phyloP scores from a whole-genome alignment of 352 stramenopile species.

The Globisporangium paddicum region DNA sequence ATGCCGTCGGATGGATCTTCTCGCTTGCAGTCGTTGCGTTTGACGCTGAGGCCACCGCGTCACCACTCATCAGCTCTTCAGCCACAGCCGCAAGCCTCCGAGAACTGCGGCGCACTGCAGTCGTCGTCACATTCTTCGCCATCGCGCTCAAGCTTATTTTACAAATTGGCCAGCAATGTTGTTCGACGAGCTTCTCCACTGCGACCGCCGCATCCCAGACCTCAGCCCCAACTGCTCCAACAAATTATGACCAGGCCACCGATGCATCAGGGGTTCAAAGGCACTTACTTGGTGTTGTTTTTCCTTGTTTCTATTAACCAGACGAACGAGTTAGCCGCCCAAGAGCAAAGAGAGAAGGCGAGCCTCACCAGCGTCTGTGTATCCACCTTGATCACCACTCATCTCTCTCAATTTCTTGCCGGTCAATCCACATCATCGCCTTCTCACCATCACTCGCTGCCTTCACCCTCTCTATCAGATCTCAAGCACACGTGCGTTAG shows the following conservation, averaged over 20 bases:
- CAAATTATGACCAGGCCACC: neutral
- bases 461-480: constrained; percentile 1
- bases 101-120: neutral
- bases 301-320: constrained; percentile 7
- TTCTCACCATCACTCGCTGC: neutral
- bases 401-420: neutral
- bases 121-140: neutral
- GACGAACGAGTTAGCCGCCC: neutral
- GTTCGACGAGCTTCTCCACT: neutral
- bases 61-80: neutral
- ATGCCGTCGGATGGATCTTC: neutral
- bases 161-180: too few relatives aligned
- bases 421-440: neutral
- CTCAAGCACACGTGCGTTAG: constrained; percentile 17
- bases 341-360: neutral
- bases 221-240: neutral
- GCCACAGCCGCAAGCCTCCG: neutral
- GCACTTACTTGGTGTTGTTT: neutral
- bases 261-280: neutral
- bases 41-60: neutral
- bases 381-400: neutral
- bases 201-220: neutral
- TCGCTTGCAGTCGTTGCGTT: neutral
- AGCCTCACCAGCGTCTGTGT: neutral
- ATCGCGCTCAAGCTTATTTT: neutral